Conservation (phyloP, 768 basidiomycete species). For the Kockovaella imperatae region DNA sequence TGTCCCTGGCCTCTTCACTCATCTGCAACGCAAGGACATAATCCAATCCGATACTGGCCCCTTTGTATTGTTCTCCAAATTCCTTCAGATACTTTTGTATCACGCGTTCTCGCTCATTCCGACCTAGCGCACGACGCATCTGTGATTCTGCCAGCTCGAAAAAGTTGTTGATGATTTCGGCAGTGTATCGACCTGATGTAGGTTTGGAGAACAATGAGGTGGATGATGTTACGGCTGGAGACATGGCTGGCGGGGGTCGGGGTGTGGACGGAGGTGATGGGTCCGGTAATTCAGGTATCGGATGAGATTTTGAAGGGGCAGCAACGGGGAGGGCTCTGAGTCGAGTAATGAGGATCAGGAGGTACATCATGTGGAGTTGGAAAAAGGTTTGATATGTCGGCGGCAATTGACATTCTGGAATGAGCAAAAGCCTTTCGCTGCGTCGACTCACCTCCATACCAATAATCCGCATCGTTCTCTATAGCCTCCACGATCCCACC, state of each 20-base stretch:
- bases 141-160: constrained; percentile 90
- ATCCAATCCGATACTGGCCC: constrained; percentile 70
- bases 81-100: constrained; percentile 78
- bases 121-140: constrained; percentile 67
- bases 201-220: constrained; percentile 14
- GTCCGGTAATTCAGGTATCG: constrained; percentile 26
- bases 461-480: constrained; percentile 45
- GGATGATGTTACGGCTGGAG: not conserved
- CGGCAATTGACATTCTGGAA: constrained; percentile 69
- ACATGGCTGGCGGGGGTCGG: constrained; percentile 2
- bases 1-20: constrained; percentile 53
- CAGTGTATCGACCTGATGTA: constrained; percentile 52
- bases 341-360: constrained; percentile 83
- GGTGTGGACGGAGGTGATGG: constrained; percentile 8
- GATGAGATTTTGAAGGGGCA: constrained; percentile 38
- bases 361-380: constrained; percentile 80
- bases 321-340: constrained; percentile 66
- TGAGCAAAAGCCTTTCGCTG: not conserved
- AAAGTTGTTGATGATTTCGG: constrained; percentile 85
- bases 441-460: constrained; percentile 47
- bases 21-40: constrained; percentile 61
- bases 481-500: constrained; percentile 46
- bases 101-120: constrained; percentile 60
- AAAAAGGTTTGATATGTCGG: constrained; percentile 97
- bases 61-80: constrained; percentile 82